Conservation (phyloP, 352 stramenopile genomes). For the Globisporangium canariense region DNA sequence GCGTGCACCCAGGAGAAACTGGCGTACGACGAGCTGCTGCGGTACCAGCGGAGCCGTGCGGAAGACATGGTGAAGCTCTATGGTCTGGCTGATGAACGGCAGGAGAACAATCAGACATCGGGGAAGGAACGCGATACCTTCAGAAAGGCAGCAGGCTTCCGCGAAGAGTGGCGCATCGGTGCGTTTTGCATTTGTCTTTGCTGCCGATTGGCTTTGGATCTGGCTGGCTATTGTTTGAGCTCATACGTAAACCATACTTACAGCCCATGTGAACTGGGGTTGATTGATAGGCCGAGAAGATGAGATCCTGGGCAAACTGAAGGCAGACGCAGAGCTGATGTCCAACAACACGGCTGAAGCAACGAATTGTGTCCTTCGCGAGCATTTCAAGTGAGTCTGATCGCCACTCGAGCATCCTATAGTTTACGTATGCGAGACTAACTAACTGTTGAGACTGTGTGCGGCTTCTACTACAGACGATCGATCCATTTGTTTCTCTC, state of each 20-base stretch:
- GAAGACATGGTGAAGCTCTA: conserved; percentile 28
- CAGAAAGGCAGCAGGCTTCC: conserved; percentile 18
- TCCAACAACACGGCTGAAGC: conserved; percentile 3
- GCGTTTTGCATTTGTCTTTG: not conserved
- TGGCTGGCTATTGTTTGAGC: too few species aligned
- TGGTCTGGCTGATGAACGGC: not conserved
- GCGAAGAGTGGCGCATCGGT: conserved; percentile 44
- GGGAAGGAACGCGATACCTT: conserved; percentile 12
- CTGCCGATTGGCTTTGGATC: too few species aligned
- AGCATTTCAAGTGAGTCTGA: conserved; percentile 24
- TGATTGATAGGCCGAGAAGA: conserved; percentile 20
- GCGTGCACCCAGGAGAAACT: conserved; percentile 23
- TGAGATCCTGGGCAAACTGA: conserved; percentile 20
- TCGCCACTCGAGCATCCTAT: not conserved
- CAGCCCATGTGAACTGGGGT: too few species aligned
- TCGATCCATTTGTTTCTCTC: conserved; percentile 23
- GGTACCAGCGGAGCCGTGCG: conserved; percentile 27
- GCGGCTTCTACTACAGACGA: conserved; percentile 6
- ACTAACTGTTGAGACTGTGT: not conserved
- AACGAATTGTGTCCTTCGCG: conserved; percentile 6
- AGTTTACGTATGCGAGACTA: not conserved
- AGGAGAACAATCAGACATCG: not conserved
- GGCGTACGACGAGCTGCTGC: conserved; percentile 36
- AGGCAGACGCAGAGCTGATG: conserved; percentile 2
- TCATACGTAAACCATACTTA: too few species aligned